Base-by-base conservation (phyloP, 1,284 basidiomycete genomes). In the Cutaneotrichosporon cutaneum region DNA sequence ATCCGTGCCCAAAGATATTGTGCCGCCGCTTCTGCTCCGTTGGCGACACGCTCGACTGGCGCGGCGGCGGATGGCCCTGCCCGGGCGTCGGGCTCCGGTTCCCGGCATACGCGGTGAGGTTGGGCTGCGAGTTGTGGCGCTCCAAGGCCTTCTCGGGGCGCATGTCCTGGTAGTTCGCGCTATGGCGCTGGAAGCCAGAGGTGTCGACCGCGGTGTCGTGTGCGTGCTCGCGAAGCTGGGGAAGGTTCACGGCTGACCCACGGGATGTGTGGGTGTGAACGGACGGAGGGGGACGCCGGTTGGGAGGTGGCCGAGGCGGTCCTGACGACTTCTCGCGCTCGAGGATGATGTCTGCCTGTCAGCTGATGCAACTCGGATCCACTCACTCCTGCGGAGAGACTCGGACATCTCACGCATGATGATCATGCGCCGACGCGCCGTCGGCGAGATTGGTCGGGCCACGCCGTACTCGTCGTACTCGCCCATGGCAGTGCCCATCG, bases 361-460 rank as follows among this genome's bases (percentile, higher is more conserved):
- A 21, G 26, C 32, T 26, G 14, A n/a, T n/a, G 18, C 16, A n/a
- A 42, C 18, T 42, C 4, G 16, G 5, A 9, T 18, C 18, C 39
- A 72, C 76, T 72, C 60, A 77, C 76, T 78, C 52, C 68, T 62
- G 14, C 77, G 57, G 21, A 78, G 61, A 16, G 73, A 75, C 67
- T 76, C 75, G 24, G 73, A 75, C 75, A 78, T 76, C 56, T 78
- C 77, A 53, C 74, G 65, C 67, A 74, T 72, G 59, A 78, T 78
- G 45, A 78, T 78, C 11, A 64, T 66, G 21, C 77, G 68, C 33
- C 77, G 68, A 22, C 70, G 65, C 2, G 73, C 71, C 1, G 74
- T 75, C 9, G 77, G 75, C 4, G 71, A 71, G 55, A 72, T 64
- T 1, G 76, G 75, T 48, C 70, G 64, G 2, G 70, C 70, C 10